phyloP scores from a whole-genome alignment of 2,329 filamentous ascomycete species.

The Rutstroemia sp. region DNA sequence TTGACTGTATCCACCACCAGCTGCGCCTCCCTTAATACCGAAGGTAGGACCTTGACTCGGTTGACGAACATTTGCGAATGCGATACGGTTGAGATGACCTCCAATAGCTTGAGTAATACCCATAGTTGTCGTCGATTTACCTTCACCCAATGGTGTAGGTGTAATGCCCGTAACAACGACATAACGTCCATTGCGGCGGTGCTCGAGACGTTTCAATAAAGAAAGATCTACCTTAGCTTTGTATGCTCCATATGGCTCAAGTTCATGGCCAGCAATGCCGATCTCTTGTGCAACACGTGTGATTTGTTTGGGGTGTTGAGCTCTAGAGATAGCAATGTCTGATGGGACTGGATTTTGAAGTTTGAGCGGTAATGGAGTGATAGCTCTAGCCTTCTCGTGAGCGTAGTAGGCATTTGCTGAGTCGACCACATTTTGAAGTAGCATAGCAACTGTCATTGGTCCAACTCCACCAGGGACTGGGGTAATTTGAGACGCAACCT shows the following conservation, averaged over 20 bases:
- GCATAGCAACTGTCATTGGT: constrained; percentile 98
- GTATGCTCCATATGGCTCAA: constrained; percentile 90
- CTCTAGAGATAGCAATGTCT: constrained; percentile 85
- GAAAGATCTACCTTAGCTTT: constrained; percentile 91
- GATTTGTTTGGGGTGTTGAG: constrained; percentile 88
- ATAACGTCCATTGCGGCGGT: constrained; percentile 84
- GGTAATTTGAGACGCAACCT: constrained; percentile 89
- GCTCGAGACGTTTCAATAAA: constrained; percentile 73
- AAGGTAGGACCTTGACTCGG: constrained; percentile 97
- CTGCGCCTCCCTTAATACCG: constrained; percentile 96
- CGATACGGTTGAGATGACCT: constrained; percentile 77
- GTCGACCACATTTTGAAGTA: constrained; percentile 90
- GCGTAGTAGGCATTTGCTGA: constrained; percentile 77
- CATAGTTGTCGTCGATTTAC: constrained; percentile 97
- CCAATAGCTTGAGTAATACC: constrained; percentile 89
- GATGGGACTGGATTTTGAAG: constrained; percentile 79
- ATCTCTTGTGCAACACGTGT: constrained; percentile 77
- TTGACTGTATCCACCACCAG: constrained; percentile 95
- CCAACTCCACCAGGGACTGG: constrained; percentile 95
- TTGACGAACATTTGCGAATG: constrained; percentile 94
- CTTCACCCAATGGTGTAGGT: constrained; percentile 91
- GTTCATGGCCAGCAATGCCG: constrained; percentile 78
- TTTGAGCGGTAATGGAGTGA: constrained; percentile 77
- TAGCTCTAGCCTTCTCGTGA: constrained; percentile 69
- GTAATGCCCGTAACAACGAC: constrained; percentile 94